A percentile compares a stretch with the other conserved stretches of the same genome.
Evolutionary conservation across 345 rosid genomes (phyloP).

Genomic region (Combretum micranthum): DNA sequence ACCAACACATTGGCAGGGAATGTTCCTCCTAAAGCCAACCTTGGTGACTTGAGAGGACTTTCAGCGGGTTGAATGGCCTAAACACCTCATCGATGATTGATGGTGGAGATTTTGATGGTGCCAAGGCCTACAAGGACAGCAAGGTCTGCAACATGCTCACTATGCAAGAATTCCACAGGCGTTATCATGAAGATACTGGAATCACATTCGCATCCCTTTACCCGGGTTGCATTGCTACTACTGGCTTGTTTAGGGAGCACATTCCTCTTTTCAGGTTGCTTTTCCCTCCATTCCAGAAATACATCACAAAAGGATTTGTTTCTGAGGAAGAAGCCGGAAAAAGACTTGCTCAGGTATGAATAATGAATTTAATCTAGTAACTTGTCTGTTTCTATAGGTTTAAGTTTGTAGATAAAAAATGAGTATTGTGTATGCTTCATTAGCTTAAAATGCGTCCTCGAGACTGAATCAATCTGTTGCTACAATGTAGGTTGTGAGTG

Average conservation of each 20-base stretch:
- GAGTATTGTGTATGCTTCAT: not conserved
- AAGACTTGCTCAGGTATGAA: slow-evolving; percentile 83
- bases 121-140: slow-evolving; percentile 98
- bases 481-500: slow-evolving; percentile 55
- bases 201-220: slow-evolving; percentile 86
- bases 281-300: slow-evolving; percentile 96
- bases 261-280: slow-evolving; percentile 80
- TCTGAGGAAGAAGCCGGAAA: slow-evolving; percentile 92
- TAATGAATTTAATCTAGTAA: not conserved
- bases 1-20: slow-evolving; percentile 96
- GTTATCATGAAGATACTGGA: slow-evolving; percentile 79
- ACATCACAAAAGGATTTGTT: slow-evolving; percentile 90
- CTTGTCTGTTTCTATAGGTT: not conserved
- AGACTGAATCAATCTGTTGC: slow-evolving; percentile 7
- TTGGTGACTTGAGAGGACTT: slow-evolving; percentile 88
- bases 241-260: slow-evolving; percentile 97
- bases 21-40: slow-evolving; percentile 97
- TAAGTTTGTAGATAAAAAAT: not conserved
- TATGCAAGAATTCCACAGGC: slow-evolving; percentile 95
- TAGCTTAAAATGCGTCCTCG: not conserved
- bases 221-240: slow-evolving; percentile 98
- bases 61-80: slow-evolving; percentile 66
- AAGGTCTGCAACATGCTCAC: slow-evolving; percentile 96
- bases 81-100: slow-evolving; percentile 87
- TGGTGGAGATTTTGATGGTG: slow-evolving; percentile 91